Conservation (phyloP, 345 rosid species). For the Aurinia saxatilis region DNA sequence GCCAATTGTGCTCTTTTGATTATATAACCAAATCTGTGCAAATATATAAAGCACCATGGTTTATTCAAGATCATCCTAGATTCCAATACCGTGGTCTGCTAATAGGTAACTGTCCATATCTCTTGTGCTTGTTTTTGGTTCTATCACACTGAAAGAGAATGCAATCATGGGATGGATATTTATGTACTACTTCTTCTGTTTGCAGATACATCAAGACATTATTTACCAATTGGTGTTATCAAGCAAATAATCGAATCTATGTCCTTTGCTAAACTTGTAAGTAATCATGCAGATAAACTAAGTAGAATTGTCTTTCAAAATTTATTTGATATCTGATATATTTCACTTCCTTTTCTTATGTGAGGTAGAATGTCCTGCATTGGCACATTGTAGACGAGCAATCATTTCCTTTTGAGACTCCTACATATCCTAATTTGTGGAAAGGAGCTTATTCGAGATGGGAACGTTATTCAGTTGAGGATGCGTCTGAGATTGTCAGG, state of each 20-base stretch:
- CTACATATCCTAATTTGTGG: constrained; percentile 82
- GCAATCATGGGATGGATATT: not conserved
- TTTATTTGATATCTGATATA: not conserved
- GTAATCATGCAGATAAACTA: constrained; percentile 20
- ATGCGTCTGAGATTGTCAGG: constrained; percentile 84
- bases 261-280: constrained; percentile 95
- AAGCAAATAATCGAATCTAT: constrained; percentile 84
- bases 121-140: not conserved
- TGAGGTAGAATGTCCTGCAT: constrained; percentile 86
- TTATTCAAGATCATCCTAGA: constrained; percentile 77
- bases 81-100: constrained; percentile 80
- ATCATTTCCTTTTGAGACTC: constrained; percentile 90
- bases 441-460: constrained; percentile 78
- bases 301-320: not conserved
- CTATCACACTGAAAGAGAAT: not conserved
- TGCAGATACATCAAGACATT: constrained; percentile 96
- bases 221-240: constrained; percentile 60
- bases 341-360: constrained; percentile 27
- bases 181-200: constrained; percentile 7
- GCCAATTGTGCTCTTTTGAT: constrained; percentile 83
- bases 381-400: constrained; percentile 94
- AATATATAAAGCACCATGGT: constrained; percentile 80
- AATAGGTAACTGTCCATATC: constrained; percentile 40
- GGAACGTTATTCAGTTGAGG: constrained; percentile 93
- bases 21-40: constrained; percentile 57